These are phyloP conservation scores for Arthrinium puccinioides DNA, from an alignment of 2,329 filamentous ascomycete species.

Conservation along the genomic window DNA sequence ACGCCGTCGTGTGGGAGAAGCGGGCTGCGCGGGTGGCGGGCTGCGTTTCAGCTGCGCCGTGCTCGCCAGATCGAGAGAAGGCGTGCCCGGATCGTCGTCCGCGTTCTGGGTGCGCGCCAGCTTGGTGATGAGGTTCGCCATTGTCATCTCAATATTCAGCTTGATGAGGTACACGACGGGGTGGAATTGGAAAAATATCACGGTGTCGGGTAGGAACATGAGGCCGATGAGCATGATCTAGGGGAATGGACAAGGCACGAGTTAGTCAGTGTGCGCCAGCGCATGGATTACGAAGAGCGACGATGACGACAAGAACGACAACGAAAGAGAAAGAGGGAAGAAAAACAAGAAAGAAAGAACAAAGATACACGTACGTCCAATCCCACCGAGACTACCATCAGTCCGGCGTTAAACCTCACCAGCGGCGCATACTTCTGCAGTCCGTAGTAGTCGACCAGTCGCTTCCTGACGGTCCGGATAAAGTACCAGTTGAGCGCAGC, in stretches of 20 bases:
- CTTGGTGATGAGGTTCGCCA: conserved; percentile 5
- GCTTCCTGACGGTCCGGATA: conserved; percentile 32
- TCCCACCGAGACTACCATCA: conserved; percentile 34
- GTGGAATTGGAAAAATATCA: conserved; percentile 12
- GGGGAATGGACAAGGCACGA: too few relatives aligned
- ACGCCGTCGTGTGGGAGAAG: too few relatives aligned
- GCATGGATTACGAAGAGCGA: too few relatives aligned
- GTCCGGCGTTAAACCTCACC: conserved; percentile 35
- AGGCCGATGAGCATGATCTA: conserved; percentile 12
- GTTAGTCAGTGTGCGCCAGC: too few relatives aligned
- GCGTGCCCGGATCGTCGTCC: too few relatives aligned
- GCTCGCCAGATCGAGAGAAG: too few relatives aligned
- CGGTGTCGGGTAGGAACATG: conserved; percentile 8
- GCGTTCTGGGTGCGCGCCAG: conserved; percentile 1
- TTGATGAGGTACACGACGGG: conserved; percentile 13
- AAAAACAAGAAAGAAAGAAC: too few relatives aligned
- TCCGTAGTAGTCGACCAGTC: conserved; percentile 32
- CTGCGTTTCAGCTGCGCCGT: too few relatives aligned
- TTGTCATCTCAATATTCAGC: conserved; percentile 14
- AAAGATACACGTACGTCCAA: conserved; percentile 33
- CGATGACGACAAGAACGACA: too few relatives aligned
- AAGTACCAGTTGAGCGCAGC: conserved; percentile 39
- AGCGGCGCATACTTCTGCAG: conserved; percentile 38
- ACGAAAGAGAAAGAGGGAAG: too few relatives aligned
- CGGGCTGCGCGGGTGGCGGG: too few relatives aligned